Percentiles rank a stretch among this genome's conserved stretches.
phyloP scores from a whole-genome alignment of 169 alveolate species.

The Plasmodium adleri region DNA sequence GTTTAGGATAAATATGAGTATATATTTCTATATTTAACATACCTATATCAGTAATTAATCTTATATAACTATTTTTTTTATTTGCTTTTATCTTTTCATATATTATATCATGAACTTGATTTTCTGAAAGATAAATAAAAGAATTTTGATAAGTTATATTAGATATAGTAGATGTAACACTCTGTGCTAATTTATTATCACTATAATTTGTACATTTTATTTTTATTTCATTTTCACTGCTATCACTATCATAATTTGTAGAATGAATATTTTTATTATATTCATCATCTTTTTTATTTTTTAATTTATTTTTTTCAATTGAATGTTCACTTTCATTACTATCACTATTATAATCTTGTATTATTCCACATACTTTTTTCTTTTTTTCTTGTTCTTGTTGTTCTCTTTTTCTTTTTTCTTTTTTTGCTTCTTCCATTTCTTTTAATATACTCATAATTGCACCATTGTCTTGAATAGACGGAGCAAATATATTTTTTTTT shows the following conservation, averaged over 20 bases:
- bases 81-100: constrained; percentile 43
- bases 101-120: constrained; percentile 37
- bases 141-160: constrained; percentile 36
- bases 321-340: background rate
- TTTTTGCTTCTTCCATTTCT: constrained; percentile 48
- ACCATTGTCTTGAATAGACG: constrained; percentile 56
- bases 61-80: constrained; percentile 70
- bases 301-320: constrained; percentile 8
- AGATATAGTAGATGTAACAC: constrained; percentile 74
- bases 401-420: constrained; percentile 22
- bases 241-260: constrained; percentile 10
- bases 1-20: constrained; percentile 37
- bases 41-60: constrained; percentile 74
- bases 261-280: background rate
- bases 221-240: constrained; percentile 75
- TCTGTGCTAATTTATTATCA: constrained; percentile 66
- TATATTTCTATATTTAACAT: constrained; percentile 69
- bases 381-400: background rate
- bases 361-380: background rate
- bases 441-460: constrained; percentile 65
- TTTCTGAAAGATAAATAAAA: constrained; percentile 62
- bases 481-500: constrained; percentile 26
- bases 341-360: background rate
- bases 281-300: background rate
- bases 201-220: constrained; percentile 77